Evolutionary conservation across 345 rosid genomes (phyloP).

Genomic region (Bruguiera sexangula): DNA sequence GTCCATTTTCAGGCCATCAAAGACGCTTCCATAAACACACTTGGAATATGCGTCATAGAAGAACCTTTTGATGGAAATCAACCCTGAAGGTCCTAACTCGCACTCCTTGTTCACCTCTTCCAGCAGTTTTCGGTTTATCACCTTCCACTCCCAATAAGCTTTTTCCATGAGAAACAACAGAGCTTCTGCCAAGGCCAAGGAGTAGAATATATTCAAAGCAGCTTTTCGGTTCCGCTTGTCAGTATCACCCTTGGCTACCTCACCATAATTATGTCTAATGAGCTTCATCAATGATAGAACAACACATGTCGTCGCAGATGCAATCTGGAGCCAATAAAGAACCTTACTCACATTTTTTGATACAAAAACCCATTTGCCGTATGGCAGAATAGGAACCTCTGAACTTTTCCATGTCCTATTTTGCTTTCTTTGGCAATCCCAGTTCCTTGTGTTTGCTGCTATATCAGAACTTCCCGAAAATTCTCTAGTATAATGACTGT

Average conservation of each 20-base stretch:
- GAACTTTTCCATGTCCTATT: slow-evolving; percentile 60
- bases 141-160: slow-evolving; percentile 77
- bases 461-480: neutral
- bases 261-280: slow-evolving; percentile 66
- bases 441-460: slow-evolving; percentile 15
- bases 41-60: slow-evolving; percentile 86
- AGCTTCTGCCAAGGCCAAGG: slow-evolving; percentile 82
- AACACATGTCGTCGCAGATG: slow-evolving; percentile 74
- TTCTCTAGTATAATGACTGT: slow-evolving; percentile 20
- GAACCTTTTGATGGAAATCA: slow-evolving; percentile 65
- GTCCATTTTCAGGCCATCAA: slow-evolving; percentile 90
- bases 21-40: slow-evolving; percentile 75
- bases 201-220: slow-evolving; percentile 69
- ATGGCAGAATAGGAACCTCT: slow-evolving; percentile 77
- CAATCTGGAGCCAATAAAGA: slow-evolving; percentile 85
- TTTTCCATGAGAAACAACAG: slow-evolving; percentile 72
- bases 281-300: slow-evolving; percentile 75
- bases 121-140: slow-evolving; percentile 47
- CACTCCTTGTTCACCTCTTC: slow-evolving; percentile 71
- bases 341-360: slow-evolving; percentile 65
- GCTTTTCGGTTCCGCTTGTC: slow-evolving; percentile 69
- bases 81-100: slow-evolving; percentile 60
- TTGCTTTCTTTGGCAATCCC: slow-evolving; percentile 23
- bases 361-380: slow-evolving; percentile 66
- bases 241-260: slow-evolving; percentile 56